Evolutionary conservation across 1,284 basidiomycete species (phyloP).

Genomic region (Ganoderma multipileum): DNA sequence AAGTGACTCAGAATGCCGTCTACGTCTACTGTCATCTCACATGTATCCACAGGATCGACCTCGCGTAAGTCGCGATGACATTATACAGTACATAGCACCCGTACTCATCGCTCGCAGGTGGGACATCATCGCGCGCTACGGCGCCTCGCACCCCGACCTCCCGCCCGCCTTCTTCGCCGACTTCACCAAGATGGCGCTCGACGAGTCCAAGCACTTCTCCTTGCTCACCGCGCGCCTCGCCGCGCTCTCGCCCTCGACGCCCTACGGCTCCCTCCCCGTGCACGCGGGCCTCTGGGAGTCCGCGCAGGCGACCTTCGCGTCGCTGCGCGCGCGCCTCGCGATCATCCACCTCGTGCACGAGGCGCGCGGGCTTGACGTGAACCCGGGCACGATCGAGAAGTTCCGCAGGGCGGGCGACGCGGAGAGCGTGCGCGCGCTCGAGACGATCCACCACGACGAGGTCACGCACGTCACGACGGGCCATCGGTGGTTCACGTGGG

Average conservation of each 20-base stretch:
- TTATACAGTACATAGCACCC: no score
- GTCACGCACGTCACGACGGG: slow-evolving; percentile 86
- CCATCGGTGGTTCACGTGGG: slow-evolving; percentile 86
- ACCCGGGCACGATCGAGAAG: slow-evolving; percentile 83
- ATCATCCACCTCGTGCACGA: slow-evolving; percentile 94
- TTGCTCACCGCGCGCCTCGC: slow-evolving; percentile 64
- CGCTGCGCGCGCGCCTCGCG: slow-evolving; percentile 78
- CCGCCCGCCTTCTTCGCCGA: slow-evolving; percentile 82
- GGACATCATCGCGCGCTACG: slow-evolving; percentile 87
- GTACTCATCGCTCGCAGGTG: slow-evolving; percentile 51
- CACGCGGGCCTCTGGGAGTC: slow-evolving; percentile 87
- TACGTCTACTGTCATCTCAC: neutral
- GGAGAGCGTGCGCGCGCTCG: slow-evolving; percentile 75
- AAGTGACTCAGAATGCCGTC: slow-evolving; percentile 43
- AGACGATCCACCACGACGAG: slow-evolving; percentile 86
- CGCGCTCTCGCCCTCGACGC: slow-evolving; percentile 71
- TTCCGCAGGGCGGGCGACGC: slow-evolving; percentile 76
- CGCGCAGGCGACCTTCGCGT: slow-evolving; percentile 75
- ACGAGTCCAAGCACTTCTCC: slow-evolving; percentile 85
- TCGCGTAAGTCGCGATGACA: slow-evolving; percentile 58
- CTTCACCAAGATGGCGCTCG: slow-evolving; percentile 83
- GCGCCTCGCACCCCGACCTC: slow-evolving; percentile 62
- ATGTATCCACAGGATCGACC: slow-evolving; percentile 61
- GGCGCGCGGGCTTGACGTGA: slow-evolving; percentile 87
- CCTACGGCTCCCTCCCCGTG: slow-evolving; percentile 79